Evolutionary conservation across 148 eudicot genomes (phyloP).

Genomic region (Rhododendron ovatum): DNA sequence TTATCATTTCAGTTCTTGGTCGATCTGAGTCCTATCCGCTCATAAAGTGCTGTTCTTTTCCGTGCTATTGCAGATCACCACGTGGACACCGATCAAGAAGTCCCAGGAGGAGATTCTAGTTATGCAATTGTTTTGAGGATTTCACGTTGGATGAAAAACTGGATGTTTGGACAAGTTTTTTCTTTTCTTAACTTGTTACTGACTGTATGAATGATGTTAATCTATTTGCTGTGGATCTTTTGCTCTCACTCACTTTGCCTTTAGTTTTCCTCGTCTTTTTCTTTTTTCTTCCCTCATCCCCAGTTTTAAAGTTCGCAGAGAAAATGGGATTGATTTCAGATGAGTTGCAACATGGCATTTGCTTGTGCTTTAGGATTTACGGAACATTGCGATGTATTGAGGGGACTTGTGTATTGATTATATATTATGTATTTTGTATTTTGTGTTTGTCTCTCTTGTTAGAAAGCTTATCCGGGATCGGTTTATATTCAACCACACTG

Average conservation of each 20-base stretch:
- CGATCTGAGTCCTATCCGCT: neutral
- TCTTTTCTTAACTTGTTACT: neutral
- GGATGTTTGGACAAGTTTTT: neutral
- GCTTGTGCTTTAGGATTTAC: neutral
- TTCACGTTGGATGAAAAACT: neutral
- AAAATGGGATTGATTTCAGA: neutral
- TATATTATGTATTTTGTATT: neutral
- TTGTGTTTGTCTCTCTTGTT: neutral
- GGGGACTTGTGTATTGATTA: neutral
- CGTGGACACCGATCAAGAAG: conserved; percentile 67
- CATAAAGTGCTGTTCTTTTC: neutral
- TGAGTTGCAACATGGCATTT: neutral
- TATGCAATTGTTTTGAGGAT: conserved; percentile 7
- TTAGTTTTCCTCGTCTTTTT: neutral
- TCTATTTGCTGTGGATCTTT: neutral
- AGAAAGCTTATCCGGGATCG: neutral
- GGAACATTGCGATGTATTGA: neutral
- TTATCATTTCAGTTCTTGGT: neutral
- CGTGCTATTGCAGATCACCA: conserved; percentile 42
- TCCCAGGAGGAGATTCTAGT: conserved; percentile 65
- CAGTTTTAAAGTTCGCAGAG: neutral
- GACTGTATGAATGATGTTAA: neutral
- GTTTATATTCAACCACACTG: neutral
- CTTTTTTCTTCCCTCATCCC: neutral
- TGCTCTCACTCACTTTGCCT: neutral